Conservation (phyloP, 108 stramenopile genomes). For the Nannochloropsis gaditana region DNA sequence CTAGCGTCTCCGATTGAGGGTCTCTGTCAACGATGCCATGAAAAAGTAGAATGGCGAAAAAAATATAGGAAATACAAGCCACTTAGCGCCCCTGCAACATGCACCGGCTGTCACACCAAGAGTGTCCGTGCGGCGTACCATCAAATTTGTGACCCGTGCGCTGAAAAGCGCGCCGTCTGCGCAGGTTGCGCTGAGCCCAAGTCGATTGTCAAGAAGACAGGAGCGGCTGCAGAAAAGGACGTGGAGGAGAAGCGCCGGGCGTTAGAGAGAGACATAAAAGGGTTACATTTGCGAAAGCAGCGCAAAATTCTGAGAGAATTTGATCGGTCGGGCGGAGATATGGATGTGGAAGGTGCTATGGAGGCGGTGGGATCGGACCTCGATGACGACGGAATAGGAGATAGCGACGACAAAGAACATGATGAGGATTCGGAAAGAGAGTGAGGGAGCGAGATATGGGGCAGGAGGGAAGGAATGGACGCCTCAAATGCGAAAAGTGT, state of each 20-base stretch:
- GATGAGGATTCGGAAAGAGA: neutral
- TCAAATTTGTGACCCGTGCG: slow-evolving; percentile 45
- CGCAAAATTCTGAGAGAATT: slow-evolving; percentile 17
- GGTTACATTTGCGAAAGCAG: neutral
- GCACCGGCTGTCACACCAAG: slow-evolving; percentile 50
- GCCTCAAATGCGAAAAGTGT: neutral
- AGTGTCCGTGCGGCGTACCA: slow-evolving; percentile 51
- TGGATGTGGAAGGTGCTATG: neutral
- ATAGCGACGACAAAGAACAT: neutral
- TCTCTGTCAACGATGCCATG: slow-evolving; percentile 77
- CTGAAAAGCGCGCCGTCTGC: slow-evolving; percentile 34
- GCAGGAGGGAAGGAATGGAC: neutral
- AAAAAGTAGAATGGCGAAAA: slow-evolving; percentile 67
- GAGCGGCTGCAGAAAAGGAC: neutral
- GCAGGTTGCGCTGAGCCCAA: slow-evolving; percentile 30
- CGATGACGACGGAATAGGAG: neutral
- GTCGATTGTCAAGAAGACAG: neutral
- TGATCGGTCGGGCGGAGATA: neutral
- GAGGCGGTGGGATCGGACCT: neutral
- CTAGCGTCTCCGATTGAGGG: slow-evolving; percentile 70
- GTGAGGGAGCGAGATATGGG: neutral
- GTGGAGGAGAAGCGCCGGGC: neutral
- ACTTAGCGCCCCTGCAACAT: slow-evolving; percentile 48
- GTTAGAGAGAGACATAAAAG: neutral
- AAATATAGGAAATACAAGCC: slow-evolving; percentile 54